These are phyloP conservation scores for Hericium coralloides DNA, from an alignment of 768 basidiomycete genomes.

Conservation along the genomic window DNA sequence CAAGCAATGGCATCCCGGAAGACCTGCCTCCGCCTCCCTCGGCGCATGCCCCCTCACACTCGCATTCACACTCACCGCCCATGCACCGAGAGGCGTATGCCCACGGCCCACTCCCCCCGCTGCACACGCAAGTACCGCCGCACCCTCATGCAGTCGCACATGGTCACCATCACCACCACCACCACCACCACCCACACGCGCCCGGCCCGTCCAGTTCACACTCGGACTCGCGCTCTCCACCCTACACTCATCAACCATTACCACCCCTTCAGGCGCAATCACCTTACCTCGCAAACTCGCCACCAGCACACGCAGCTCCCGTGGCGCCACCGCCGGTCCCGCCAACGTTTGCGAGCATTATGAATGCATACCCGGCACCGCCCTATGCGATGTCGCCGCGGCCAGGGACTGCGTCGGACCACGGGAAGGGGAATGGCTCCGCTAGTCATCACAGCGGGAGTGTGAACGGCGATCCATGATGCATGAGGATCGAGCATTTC, in stretches of 20 bases:
- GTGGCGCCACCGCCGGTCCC: conserved; percentile 28
- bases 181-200: conserved; percentile 3
- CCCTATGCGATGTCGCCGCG: conserved; percentile 18
- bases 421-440: conserved; percentile 16
- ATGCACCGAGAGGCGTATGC: conserved; percentile 19
- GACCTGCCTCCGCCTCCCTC: conserved; percentile 7
- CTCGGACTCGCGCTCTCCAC: conserved; percentile 20
- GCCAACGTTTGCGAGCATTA: conserved; percentile 57
- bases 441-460: conserved; percentile 4
- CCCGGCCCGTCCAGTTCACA: conserved; percentile 3
- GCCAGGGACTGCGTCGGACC: conserved; percentile 22
- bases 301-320: conserved; percentile 13
- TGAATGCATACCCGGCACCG: conserved; percentile 54
- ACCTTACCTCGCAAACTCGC: conserved; percentile 19
- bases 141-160: neutral
- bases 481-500: neutral
- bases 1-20: conserved; percentile 7
- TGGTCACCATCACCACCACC: conserved; percentile 1
- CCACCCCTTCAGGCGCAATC: conserved; percentile 12
- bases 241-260: conserved; percentile 9
- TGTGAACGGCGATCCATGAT: conserved; percentile 1
- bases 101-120: conserved; percentile 8
- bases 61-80: conserved; percentile 18
- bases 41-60: conserved; percentile 16
- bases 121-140: neutral